Evolutionary conservation across 768 basidiomycete species (phyloP).

Genomic region (Mycena floridula): DNA sequence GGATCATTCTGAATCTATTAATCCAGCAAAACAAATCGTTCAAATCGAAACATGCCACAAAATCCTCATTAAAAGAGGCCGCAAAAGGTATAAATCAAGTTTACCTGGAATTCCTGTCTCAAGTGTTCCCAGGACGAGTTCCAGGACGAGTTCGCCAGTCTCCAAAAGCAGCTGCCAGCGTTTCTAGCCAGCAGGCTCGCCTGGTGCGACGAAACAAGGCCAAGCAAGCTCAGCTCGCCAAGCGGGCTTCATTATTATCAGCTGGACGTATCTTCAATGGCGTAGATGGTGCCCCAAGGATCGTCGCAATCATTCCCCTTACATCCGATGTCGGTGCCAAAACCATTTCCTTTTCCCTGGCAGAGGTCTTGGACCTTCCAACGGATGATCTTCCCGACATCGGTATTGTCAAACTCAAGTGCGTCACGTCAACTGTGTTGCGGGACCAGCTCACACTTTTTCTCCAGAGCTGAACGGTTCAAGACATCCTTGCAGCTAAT

Average conservation of each 20-base stretch:
- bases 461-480: slow-evolving; percentile 73
- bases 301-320: slow-evolving; percentile 85
- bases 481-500: slow-evolving; percentile 89
- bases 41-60: slow-evolving; percentile 88
- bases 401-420: slow-evolving; percentile 69
- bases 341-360: slow-evolving; percentile 49
- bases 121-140: slow-evolving; percentile 44
- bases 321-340: slow-evolving; percentile 55
- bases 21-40: slow-evolving; percentile 82
- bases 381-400: slow-evolving; percentile 43
- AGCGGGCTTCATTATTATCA: slow-evolving; percentile 61
- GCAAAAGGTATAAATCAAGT: slow-evolving; percentile 59
- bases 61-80: slow-evolving; percentile 75
- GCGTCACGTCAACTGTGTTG: too few relatives aligned
- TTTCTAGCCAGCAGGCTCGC: slow-evolving; percentile 60
- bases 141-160: slow-evolving; percentile 34
- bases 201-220: slow-evolving; percentile 79
- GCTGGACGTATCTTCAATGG: slow-evolving; percentile 77
- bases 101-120: neutral
- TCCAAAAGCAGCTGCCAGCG: slow-evolving; percentile 42
- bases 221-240: slow-evolving; percentile 74
- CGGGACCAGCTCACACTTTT: slow-evolving; percentile 4
- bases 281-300: slow-evolving; percentile 72
- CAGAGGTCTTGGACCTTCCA: slow-evolving; percentile 50
- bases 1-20: slow-evolving; percentile 1